Evolutionary conservation across 2,329 filamentous ascomycete genomes (phyloP), one percentile per base, ranked within the genome.

Genomic region (Magnaporthiopsis poae): DNA sequence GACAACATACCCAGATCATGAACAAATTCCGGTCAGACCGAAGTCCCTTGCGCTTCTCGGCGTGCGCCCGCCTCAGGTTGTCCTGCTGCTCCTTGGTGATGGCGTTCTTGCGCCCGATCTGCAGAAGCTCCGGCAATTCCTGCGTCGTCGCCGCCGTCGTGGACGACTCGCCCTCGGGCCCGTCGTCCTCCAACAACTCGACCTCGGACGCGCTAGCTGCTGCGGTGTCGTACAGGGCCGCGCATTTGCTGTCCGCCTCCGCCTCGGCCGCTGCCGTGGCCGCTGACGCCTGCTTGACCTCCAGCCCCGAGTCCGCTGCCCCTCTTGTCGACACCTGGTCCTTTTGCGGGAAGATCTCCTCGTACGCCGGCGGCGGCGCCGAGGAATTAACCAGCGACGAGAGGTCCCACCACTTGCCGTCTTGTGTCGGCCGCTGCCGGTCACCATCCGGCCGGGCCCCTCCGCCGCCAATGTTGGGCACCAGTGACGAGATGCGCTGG

Each of bases 291-390:
- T 84, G 81, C 75, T 89, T 88, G 31, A 76, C 77, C 66, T 88
- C 84, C 21, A 81, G 69, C 61, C 27, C 29, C 29, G 21, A n/a
- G 29, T 31, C 56, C 21, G 36, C 27, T 27, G 27, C 39, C 25
- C 81, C 79, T 11, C 46, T 56, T 7, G 39, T 18, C 2, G 46
- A 2, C n/a, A 7, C 46, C 46, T 56, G 46, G 65, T 80, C 76
- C 60, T 79, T 78, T 1, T 65, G 65, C 67, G 71, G 52, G 74
- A 87, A 95, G 35, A 95, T 85, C 63, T 93, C 91, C 65, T 92
- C 88, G 70, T 95, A 95, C 0, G 91, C 85, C 12, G 91, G 91
- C 11, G 90, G 90, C 39, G 84, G 80, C 4, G 81, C 79, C 12
- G 84, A 77, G 59, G 35, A 88, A 78, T 72, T 89, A 78, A 64